Percentiles rank a stretch among this genome's conserved stretches.
phyloP scores from a whole-genome alignment of 2,329 filamentous ascomycete species.

The Fusarium drepaniforme region DNA sequence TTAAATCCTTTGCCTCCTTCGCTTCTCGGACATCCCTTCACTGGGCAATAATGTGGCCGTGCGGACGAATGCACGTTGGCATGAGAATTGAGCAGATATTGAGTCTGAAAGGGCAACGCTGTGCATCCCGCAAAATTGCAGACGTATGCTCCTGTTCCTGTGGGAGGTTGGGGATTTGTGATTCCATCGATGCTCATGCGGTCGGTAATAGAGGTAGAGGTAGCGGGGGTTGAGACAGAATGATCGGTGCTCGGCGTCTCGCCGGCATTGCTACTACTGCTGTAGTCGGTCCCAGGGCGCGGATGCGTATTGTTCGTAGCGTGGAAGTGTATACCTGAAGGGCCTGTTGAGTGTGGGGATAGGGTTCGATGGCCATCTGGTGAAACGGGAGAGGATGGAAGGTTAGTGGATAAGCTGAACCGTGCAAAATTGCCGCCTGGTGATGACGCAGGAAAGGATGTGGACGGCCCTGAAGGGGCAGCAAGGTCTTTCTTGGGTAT shows the following conservation, averaged over 20 bases:
- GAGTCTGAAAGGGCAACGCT: conserved; percentile 81
- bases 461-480: conserved; percentile 36
- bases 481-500: conserved; percentile 49
- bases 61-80: conserved; percentile 77
- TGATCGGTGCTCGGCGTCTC: conserved; percentile 62
- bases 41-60: conserved; percentile 74
- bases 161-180: conserved; percentile 63
- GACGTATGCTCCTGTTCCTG: conserved; percentile 60
- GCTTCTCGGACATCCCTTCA: conserved; percentile 71
- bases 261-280: conserved; percentile 55
- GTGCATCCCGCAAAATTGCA: conserved; percentile 75
- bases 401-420: conserved; percentile 47
- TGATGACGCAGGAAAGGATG: conserved; percentile 52
- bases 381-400: conserved; percentile 61
- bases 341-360: conserved; percentile 60
- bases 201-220: conserved; percentile 57
- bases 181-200: conserved; percentile 71
- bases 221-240: conserved; percentile 57
- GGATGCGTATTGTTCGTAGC: conserved; percentile 48
- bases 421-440: conserved; percentile 46
- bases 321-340: conserved; percentile 55
- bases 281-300: conserved; percentile 57
- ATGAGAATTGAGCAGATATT: conserved; percentile 83
- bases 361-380: conserved; percentile 60
- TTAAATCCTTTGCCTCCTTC: conserved; percentile 78